phyloP scores from a whole-genome alignment of 768 basidiomycete genomes.

The Podaxis carcinomalis region DNA sequence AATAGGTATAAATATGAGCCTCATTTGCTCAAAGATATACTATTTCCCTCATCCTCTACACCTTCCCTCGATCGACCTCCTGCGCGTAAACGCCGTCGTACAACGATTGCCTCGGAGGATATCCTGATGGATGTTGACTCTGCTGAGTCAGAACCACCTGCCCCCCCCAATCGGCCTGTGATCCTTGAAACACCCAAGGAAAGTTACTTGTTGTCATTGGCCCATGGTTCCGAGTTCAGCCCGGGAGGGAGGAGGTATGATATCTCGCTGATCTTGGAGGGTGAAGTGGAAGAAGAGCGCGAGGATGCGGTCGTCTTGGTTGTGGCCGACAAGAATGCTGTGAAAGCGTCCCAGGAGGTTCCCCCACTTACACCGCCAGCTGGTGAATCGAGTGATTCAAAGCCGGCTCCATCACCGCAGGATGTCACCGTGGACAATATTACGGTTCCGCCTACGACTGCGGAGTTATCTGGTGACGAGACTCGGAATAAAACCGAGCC shows the following conservation, averaged over 20 bases:
- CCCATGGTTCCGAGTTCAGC: slow-evolving; percentile 7
- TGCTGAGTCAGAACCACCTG: slow-evolving; percentile 4
- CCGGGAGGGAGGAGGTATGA: slow-evolving; percentile 25
- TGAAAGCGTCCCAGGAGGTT: slow-evolving; percentile 5
- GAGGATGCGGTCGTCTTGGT: slow-evolving; percentile 14
- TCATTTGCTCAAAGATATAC: slow-evolving; percentile 31
- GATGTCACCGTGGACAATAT: background rate
- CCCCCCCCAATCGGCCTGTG: slow-evolving; percentile 22
- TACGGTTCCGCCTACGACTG: background rate
- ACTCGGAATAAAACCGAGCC: background rate
- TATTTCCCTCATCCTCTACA: slow-evolving; percentile 35
- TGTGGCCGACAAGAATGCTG: slow-evolving; percentile 10
- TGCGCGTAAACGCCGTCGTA: slow-evolving; percentile 32
- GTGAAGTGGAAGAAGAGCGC: slow-evolving; percentile 25
- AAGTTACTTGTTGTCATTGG: slow-evolving; percentile 28
- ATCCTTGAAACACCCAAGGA: slow-evolving; percentile 39
- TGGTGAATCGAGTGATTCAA: slow-evolving; percentile 1
- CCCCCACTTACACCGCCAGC: slow-evolving; percentile 1
- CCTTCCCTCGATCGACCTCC: slow-evolving; percentile 19
- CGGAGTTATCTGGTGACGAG: background rate
- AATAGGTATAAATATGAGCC: slow-evolving; percentile 53
- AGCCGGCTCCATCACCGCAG: background rate
- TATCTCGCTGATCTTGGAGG: slow-evolving; percentile 33
- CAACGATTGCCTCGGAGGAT: slow-evolving; percentile 18
- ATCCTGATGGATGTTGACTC: slow-evolving; percentile 21